Evolutionary conservation across 1,284 basidiomycete species (phyloP), one percentile per base, ranked within the genome.

Genomic region (Microbotryomycetes sp.): DNA sequence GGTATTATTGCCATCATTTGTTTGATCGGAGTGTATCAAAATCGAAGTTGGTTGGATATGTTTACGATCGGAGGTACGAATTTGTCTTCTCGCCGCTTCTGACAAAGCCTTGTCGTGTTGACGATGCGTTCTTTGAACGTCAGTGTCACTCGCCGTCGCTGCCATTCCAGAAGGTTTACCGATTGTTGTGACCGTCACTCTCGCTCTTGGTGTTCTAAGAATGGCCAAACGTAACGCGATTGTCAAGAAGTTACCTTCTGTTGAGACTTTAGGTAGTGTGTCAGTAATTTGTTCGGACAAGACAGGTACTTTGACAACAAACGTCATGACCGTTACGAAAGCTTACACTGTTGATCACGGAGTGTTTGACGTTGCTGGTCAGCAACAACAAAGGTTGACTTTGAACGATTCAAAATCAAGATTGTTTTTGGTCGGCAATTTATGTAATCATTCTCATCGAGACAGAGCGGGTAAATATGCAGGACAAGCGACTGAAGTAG

Each of bases 251-350:
- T 78, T 97, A 49, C 94, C 93, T 63, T 92, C 88, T 1, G 93
- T 97, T 6, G 94, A 97, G 76, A 87, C 92, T 0, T 80, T 97
- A 1, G 94, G 94, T 2, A 91, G 87, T 7, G 89, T 97, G 29
- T 92, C 87, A 47, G 93, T 97, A 25, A 91, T 98, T 63, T 97
- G 94, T 74, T 92, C 91, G 1, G 94, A 98, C 78, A 98, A 98
- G 79, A 97, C 94, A 47, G 92, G 90, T 81, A 98, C 93, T 1
- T 77, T 97, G 56, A 98, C 94, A 0, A 90, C 87, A 74, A 97
- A 97, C 76, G 89, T 96, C 71, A 92, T 96, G 81, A 94, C 92
- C 0, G 90, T 97, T 14, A 89, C 86, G 0, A 87, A 92, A 70
- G 79, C 86, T 15, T 97, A 92, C 76, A 82, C 86, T 0, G 86